Conservation (phyloP, 352 stramenopile species). For the Pythium sp. region DNA sequence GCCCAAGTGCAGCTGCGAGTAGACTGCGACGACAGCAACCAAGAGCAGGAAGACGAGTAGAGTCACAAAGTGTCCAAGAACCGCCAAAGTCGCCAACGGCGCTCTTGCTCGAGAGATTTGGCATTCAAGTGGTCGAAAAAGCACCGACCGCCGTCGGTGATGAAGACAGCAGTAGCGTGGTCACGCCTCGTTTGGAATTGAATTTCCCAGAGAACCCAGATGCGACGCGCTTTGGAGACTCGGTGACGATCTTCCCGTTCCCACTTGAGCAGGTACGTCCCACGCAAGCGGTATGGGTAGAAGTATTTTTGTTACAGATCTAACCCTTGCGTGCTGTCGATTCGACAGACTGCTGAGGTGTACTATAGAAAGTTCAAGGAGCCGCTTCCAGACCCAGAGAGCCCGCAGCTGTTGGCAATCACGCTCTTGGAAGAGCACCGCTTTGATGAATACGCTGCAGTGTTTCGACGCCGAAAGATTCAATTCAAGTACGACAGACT, state of each 20-base stretch:
- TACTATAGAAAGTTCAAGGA: slow-evolving; percentile 85
- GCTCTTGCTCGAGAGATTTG: slow-evolving; percentile 35
- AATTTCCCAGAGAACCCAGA: slow-evolving; percentile 34
- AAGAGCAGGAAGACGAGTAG: slow-evolving; percentile 10
- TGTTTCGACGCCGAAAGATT: slow-evolving; percentile 61
- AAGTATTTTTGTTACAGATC: background rate
- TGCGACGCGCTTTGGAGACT: slow-evolving; percentile 49
- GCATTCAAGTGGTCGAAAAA: slow-evolving; percentile 33
- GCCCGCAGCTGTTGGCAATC: slow-evolving; percentile 40
- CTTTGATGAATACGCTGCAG: slow-evolving; percentile 50
- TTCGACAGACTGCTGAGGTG: slow-evolving; percentile 46
- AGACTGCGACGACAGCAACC: slow-evolving; percentile 13
- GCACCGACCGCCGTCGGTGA: slow-evolving; percentile 10
- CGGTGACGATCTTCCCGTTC: slow-evolving; percentile 43
- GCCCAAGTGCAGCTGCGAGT: background rate
- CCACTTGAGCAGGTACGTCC: slow-evolving; percentile 54
- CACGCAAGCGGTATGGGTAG: background rate
- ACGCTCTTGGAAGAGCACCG: slow-evolving; percentile 42
- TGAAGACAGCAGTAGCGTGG: slow-evolving; percentile 5
- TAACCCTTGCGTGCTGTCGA: background rate
- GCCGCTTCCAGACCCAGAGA: slow-evolving; percentile 57
- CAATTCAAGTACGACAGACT: slow-evolving; percentile 39
- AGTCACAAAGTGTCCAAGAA: background rate
- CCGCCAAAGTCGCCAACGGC: slow-evolving; percentile 23
- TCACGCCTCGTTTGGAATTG: slow-evolving; percentile 35